Base-by-base conservation (phyloP, 768 basidiomycete genomes). In the Solioccasus polychromus region DNA sequence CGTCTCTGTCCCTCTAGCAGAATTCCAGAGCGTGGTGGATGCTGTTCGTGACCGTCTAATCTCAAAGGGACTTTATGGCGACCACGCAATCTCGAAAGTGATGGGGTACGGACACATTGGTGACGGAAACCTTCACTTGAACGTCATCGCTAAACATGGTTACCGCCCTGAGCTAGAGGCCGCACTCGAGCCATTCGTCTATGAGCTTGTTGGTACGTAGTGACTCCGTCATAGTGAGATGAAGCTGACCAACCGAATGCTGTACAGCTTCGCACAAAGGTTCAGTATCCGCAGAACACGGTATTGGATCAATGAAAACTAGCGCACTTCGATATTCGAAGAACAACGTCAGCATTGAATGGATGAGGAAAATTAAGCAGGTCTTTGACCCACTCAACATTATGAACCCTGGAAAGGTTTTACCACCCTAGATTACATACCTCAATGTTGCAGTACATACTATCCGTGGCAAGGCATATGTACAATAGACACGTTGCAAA, bases 51-150 rank as follows among this genome's bases (percentile, higher is more conserved):
- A 85, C 49, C 83, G 80, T 44, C 70, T 98, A 29, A 66, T 73
- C 26, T 77, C 79, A 18, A 82, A 83, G 54, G 87, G 83, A 4
- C 74, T 90, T 9, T 71, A 91, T 32, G 77, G 76, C 12, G 82
- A 86, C 15, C 73, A 80, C 35, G 84, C 80, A 22, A 87, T 98
- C 31, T 86, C 85, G 63, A 79, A 84, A 59, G 89, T 94, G 12
- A 69, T 95, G 47, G 96, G 96, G 10, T 99, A 91, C 57, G 96
- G 96, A 11, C 96, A 99, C 65, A 84, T 98, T 42, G 96, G 96
- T 19, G 96, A 99, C 68, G 93, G 93, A 15, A 98, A 99, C 61
- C 66, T 99, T 41, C 96, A 99, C 61, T 67, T 99, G 60, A 99
- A 99, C 63, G 78, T 92, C 34, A 78, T 91, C 17, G 93, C 94